Evolutionary conservation across 1,284 basidiomycete species (phyloP), one percentile per base, ranked within the genome.

Genomic region (Stereum hirsutum): DNA sequence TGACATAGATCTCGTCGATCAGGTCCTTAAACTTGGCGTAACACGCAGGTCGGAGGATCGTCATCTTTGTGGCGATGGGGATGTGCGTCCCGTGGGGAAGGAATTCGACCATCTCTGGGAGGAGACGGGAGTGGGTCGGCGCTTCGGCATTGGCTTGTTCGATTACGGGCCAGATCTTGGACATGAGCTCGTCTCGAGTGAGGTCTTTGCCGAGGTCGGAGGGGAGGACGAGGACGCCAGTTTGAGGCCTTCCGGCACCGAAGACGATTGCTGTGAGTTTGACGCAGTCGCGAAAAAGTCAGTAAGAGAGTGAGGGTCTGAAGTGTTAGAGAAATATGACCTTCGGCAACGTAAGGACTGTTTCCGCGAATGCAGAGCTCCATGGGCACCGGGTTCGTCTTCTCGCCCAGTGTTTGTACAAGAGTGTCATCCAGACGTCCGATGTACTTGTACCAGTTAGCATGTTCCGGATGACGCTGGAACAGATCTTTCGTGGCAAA

Each of bases 201-300:
- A 66, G 55, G 30, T 63, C 60, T 25, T 62, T 65, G 2, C 61
- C 68, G 0, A 62, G 52, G 11, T 72, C 70, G 1, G 75, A 70
- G 0, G 74, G 74, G n/a, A 78, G 61, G 43, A 81, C 68, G 10
- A 81, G 59, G 4, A 66, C 71, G 4, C 78, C 79, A 5, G 69
- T 63, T 46, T 75, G 72, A 4, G 74, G 66, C 33, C 69, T 60
- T 5, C 64, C 71, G 15, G 70, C 64, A 6, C 80, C 79, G 40
- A 81, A 81, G 37, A 82, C 69, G 49, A 81, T 68, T 21, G 72
- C 75, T n/a, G n/a, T n/a, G n/a, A n/a, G n/a, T n/a, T n/a, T n/a
- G n/a, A n/a, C n/a, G n/a, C n/a, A n/a, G n/a, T n/a, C n/a, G n/a
- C n/a, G n/a, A n/a, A n/a, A n/a, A n/a, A n/a, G n/a, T n/a, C n/a